phyloP scores from a whole-genome alignment of 768 basidiomycete genomes.

The Auriscalpium vulgare region DNA sequence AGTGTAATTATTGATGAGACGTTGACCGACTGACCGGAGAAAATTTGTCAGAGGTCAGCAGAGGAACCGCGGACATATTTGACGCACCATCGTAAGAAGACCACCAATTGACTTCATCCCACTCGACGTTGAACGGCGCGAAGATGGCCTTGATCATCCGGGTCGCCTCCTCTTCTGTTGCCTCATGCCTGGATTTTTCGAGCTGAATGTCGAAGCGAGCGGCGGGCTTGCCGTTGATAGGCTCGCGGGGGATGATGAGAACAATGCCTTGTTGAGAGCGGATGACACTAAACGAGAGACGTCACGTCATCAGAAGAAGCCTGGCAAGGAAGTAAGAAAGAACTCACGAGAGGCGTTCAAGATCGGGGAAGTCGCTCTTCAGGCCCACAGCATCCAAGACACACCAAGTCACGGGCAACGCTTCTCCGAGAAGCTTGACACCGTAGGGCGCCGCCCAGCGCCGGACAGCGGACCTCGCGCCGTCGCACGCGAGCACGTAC shows the following conservation, averaged over 20 bases:
- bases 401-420: conserved; percentile 7
- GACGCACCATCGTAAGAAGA: conserved; percentile 6
- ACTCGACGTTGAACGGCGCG: conserved; percentile 2
- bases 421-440: conserved; percentile 1
- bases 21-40: not conserved
- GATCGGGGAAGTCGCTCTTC: conserved; percentile 6
- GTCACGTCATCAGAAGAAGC: not conserved
- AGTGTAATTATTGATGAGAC: conserved; percentile 2
- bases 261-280: conserved; percentile 5
- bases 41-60: too few relatives aligned
- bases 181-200: conserved; percentile 4
- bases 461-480: not conserved
- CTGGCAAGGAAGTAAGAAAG: not conserved
- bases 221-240: conserved; percentile 6
- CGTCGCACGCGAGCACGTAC: conserved; percentile 4
- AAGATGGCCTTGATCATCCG: conserved; percentile 7
- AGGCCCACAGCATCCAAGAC: conserved; percentile 7
- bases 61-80: not conserved
- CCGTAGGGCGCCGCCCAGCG: conserved; percentile 1
- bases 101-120: conserved; percentile 10
- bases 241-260: conserved; percentile 4
- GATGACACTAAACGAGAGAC: not conserved
- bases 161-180: conserved; percentile 2
- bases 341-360: conserved; percentile 4
- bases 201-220: conserved; percentile 6